A percentile compares a stretch with the other conserved stretches of the same genome.
Evolutionary conservation across 164 flowering plant genomes (phyloP).

Genomic region (Berberis vulgaris): DNA sequence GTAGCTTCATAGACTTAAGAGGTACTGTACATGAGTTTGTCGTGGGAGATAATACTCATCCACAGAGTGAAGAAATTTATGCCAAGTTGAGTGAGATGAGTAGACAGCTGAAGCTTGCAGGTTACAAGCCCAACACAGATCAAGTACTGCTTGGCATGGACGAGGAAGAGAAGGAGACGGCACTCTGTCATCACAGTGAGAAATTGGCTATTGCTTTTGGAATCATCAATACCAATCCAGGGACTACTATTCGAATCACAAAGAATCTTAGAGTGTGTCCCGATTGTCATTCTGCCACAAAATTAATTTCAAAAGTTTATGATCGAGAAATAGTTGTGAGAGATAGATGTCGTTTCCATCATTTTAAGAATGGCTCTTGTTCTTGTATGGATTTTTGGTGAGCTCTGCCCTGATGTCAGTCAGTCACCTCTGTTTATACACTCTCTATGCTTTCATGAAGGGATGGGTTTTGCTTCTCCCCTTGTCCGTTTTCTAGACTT

Average conservation of each 20-base stretch:
- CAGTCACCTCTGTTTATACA: too few relatives aligned
- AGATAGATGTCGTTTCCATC: constrained; percentile 20
- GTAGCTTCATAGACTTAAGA: constrained; percentile 14
- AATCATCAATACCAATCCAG: constrained; percentile 13
- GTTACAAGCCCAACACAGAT: constrained; percentile 12
- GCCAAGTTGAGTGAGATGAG: constrained; percentile 24
- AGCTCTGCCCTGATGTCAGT: neutral
- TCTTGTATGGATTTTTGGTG: constrained; percentile 23
- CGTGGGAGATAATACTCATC: constrained; percentile 24
- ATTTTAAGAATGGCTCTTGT: constrained; percentile 16
- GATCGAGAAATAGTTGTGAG: constrained; percentile 17
- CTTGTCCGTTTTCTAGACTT: too few relatives aligned
- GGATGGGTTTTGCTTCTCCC: too few relatives aligned
- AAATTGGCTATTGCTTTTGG: constrained; percentile 24
- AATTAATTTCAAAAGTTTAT: constrained; percentile 14
- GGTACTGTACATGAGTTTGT: constrained; percentile 30
- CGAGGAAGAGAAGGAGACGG: constrained; percentile 23
- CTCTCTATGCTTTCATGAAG: too few relatives aligned
- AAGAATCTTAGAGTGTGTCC: constrained; percentile 22
- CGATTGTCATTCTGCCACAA: constrained; percentile 22
- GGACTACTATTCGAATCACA: constrained; percentile 19
- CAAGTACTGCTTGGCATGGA: constrained; percentile 19
- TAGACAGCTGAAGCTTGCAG: constrained; percentile 13
- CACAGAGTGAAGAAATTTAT: constrained; percentile 21
- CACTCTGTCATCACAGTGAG: constrained; percentile 21